Percentiles rank a stretch among this genome's conserved stretches.
Conservation (phyloP, 805 yeast species). For the Candida arabinofermentans region DNA sequence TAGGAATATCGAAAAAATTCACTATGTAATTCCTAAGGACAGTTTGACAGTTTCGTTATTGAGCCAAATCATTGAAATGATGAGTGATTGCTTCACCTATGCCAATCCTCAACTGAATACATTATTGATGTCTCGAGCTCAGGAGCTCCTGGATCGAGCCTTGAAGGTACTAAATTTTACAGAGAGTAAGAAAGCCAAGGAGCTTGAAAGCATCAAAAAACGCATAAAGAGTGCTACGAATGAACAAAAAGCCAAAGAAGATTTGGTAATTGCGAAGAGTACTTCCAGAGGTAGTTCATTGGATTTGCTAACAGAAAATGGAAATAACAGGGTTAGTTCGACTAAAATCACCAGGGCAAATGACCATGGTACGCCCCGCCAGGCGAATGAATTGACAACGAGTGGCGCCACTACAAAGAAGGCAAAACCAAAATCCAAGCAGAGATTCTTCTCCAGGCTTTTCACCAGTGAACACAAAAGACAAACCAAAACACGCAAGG, state of each 20-base stretch:
- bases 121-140: conserved; percentile 29
- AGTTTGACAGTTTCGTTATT: conserved; percentile 36
- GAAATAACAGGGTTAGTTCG: conserved; percentile 16
- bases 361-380: too few species aligned
- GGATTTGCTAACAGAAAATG: conserved; percentile 12
- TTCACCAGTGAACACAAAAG: not conserved
- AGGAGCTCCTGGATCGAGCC: conserved; percentile 14
- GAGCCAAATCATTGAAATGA: conserved; percentile 34
- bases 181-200: conserved; percentile 5
- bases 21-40: conserved; percentile 25
- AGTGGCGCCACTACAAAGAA: not conserved
- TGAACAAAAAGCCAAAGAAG: conserved; percentile 10
- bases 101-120: conserved; percentile 30
- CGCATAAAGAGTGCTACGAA: conserved; percentile 2
- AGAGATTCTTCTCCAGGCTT: not conserved
- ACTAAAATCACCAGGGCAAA: conserved; percentile 17
- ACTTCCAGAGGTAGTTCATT: conserved; percentile 19
- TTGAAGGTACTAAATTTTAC: conserved; percentile 9
- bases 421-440: not conserved
- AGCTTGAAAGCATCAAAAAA: conserved; percentile 6
- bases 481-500: not conserved
- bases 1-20: conserved; percentile 16
- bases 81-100: conserved; percentile 32
- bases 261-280: conserved; percentile 5
- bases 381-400: not conserved